phyloP scores from a whole-genome alignment of 73 alveolate genomes.

The Diophrys appendiculata region DNA sequence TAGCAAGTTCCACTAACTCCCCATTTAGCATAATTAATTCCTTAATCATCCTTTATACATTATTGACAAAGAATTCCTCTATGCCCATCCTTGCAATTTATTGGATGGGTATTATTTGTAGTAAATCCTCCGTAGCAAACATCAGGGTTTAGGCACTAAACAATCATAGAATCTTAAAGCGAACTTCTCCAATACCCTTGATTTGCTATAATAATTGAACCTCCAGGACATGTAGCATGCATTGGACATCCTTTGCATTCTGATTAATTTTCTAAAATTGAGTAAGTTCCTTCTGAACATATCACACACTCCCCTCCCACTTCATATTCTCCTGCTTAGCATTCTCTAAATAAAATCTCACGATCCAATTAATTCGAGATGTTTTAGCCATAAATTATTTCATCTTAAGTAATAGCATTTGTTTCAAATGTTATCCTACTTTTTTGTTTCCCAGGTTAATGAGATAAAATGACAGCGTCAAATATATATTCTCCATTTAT shows the following conservation, averaged over 20 bases:
- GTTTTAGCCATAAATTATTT: no score
- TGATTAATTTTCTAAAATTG: not conserved
- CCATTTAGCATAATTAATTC: no score
- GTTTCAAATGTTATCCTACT: no score
- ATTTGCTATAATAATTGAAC: not conserved
- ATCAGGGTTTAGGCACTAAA: conserved; percentile 2
- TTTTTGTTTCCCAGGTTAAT: no score
- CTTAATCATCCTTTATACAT: no score
- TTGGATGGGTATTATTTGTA: not conserved
- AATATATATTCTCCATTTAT: no score
- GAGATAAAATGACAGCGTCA: no score
- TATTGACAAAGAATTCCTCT: conserved; percentile 1
- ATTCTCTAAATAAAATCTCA: conserved; percentile 7
- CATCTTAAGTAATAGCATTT: no score
- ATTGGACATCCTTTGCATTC: not conserved
- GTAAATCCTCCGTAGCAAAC: conserved; percentile 26
- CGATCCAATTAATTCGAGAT: no score
- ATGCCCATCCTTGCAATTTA: conserved; percentile 2
- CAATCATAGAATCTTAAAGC: not conserved
- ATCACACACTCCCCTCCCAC: not conserved
- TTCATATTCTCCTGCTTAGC: conserved; percentile 18
- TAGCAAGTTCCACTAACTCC: no score
- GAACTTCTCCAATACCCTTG: conserved; percentile 17
- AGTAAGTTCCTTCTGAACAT: conserved; percentile 24
- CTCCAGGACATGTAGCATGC: conserved; percentile 6